Percentiles rank a stretch among this genome's conserved stretches.
These are phyloP conservation scores for Aspergillus ustus DNA, from an alignment of 2,329 filamentous ascomycete species.

Conservation along the genomic window DNA sequence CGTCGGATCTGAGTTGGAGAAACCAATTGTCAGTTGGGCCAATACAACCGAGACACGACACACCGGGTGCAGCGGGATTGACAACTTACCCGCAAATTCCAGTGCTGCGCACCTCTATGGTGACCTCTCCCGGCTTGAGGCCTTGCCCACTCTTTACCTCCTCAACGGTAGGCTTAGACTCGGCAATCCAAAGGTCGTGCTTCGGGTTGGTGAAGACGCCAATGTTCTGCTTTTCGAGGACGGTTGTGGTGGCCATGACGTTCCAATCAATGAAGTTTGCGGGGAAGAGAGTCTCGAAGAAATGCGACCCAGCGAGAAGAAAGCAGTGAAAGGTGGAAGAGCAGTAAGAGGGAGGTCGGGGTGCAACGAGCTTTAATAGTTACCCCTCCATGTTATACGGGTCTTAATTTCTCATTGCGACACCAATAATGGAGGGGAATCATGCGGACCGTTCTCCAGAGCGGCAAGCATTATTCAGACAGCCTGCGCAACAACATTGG, in stretches of 20 bases:
- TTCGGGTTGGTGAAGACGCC: constrained; percentile 94
- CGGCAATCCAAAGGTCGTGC: constrained; percentile 87
- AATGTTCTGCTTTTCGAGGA: constrained; percentile 79
- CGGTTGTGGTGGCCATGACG: constrained; percentile 37
- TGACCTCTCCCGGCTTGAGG: constrained; percentile 81
- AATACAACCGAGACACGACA: not conserved
- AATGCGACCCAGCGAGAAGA: not conserved
- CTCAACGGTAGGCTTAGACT: constrained; percentile 76
- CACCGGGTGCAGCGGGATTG: not conserved
- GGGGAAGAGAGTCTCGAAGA: not conserved
- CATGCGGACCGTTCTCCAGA: constrained; percentile 11
- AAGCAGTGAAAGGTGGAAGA: not conserved
- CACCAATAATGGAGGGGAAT: constrained; percentile 3
- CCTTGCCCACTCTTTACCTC: constrained; percentile 69
- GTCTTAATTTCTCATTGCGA: constrained; percentile 7
- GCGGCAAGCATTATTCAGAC: constrained; percentile 15
- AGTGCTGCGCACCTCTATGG: constrained; percentile 86
- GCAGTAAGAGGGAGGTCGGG: not conserved
- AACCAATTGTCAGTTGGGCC: constrained; percentile 16
- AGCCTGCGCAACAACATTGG: constrained; percentile 19
- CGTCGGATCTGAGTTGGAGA: constrained; percentile 69
- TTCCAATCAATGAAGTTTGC: constrained; percentile 9
- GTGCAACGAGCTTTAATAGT: constrained; percentile 24
- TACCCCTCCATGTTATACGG: constrained; percentile 23
- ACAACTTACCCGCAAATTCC: constrained; percentile 84